Evolutionary conservation across 257 asterid species (phyloP).

Genomic region (Osmanthus fragrans): DNA sequence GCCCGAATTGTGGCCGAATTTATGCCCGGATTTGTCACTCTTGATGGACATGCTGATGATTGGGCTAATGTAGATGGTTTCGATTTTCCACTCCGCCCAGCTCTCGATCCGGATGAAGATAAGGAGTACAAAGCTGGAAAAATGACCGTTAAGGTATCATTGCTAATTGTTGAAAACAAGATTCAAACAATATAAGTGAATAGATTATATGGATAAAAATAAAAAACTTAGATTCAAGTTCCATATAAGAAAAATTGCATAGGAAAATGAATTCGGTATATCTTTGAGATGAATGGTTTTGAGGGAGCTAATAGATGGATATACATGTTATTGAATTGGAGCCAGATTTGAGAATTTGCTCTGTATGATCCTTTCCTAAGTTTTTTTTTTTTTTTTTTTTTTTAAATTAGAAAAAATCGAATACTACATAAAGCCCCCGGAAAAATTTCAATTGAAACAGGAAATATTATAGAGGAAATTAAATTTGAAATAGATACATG

Average conservation of each 20-base stretch:
- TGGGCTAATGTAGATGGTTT: constrained; percentile 71
- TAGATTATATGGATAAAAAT: neutral
- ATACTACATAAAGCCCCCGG: neutral
- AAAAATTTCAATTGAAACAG: neutral
- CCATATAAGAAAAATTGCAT: neutral
- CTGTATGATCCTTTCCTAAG: neutral
- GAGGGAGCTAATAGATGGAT: neutral
- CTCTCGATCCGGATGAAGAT: constrained; percentile 82
- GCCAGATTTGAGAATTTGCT: neutral
- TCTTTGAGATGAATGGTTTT: neutral
- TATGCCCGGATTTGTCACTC: constrained; percentile 65
- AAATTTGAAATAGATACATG: neutral
- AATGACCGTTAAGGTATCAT: constrained; percentile 68
- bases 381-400: neutral
- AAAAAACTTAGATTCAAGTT: neutral
- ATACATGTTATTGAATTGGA: neutral
- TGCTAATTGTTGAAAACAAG: too few species aligned
- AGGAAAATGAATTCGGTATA: neutral
- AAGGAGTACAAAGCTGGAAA: constrained; percentile 66
- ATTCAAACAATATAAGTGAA: too few species aligned
- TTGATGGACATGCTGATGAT: constrained; percentile 71
- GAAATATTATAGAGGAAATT: neutral
- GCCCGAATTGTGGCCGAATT: constrained; percentile 61
- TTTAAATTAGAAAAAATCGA: neutral
- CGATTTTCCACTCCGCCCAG: constrained; percentile 81